These are phyloP conservation scores for Camelina laxa DNA, from an alignment of 345 rosid species.

Conservation along the genomic window DNA sequence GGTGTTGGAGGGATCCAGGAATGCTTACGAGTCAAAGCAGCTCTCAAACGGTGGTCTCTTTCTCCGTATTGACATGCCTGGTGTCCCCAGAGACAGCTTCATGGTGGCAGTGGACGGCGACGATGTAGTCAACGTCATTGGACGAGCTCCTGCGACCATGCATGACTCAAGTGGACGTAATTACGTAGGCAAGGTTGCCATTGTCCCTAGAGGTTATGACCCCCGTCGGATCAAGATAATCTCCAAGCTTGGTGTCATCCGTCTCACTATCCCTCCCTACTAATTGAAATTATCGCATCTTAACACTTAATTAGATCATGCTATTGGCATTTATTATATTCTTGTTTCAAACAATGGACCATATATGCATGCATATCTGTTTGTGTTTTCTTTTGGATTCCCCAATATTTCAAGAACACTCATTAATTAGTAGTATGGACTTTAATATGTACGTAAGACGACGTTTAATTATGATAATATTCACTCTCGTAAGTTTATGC, in stretches of 20 bases:
- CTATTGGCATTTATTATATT: background rate
- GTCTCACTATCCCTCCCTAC: constrained; percentile 29
- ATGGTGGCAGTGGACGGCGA: background rate
- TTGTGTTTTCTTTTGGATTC: background rate
- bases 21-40: constrained; percentile 34
- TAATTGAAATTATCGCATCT: background rate
- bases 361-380: background rate
- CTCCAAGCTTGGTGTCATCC: constrained; percentile 35
- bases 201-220: constrained; percentile 15
- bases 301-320: no score
- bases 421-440: background rate
- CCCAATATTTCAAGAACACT: background rate
- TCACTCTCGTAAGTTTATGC: background rate
- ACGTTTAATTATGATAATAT: background rate
- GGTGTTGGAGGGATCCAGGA: constrained; percentile 33
- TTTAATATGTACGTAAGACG: background rate
- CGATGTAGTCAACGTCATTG: constrained; percentile 22
- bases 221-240: constrained; percentile 15
- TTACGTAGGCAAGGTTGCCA: constrained; percentile 24
- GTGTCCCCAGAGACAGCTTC: constrained; percentile 22
- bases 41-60: constrained; percentile 39
- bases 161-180: constrained; percentile 25
- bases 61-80: constrained; percentile 43
- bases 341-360: background rate
- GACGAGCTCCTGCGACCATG: constrained; percentile 16